These are phyloP conservation scores for Pythium phragmitis DNA, from an alignment of 352 stramenopile species.

Conservation along the genomic window DNA sequence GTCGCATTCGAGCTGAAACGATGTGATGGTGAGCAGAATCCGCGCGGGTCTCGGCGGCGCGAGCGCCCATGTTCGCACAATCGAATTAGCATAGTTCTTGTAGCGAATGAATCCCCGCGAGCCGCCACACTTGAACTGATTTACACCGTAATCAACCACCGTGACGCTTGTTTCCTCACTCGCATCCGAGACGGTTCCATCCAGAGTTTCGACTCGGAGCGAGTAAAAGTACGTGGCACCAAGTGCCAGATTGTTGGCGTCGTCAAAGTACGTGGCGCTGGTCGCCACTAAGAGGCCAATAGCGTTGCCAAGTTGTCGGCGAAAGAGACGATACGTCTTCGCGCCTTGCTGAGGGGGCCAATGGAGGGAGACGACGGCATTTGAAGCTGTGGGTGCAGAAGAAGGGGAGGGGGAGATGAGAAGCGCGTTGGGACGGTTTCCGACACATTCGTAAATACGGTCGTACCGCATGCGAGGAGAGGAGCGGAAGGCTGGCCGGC, in stretches of 20 bases:
- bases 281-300: conserved; percentile 27
- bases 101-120: conserved; percentile 21
- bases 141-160: conserved; percentile 5
- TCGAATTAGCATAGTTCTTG: conserved; percentile 38
- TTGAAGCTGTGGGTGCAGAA: conserved; percentile 5
- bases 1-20: conserved; percentile 62
- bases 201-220: conserved; percentile 24
- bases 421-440: not conserved
- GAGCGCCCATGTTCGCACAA: conserved; percentile 44
- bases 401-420: not conserved
- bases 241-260: conserved; percentile 25
- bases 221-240: conserved; percentile 46
- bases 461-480: conserved; percentile 50
- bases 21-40: conserved; percentile 41
- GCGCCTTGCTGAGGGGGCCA: conserved; percentile 2
- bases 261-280: conserved; percentile 37
- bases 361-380: conserved; percentile 1
- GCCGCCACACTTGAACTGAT: conserved; percentile 22
- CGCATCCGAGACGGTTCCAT: conserved; percentile 22
- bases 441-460: not conserved
- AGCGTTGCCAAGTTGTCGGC: conserved; percentile 16
- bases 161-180: conserved; percentile 39
- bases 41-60: conserved; percentile 21
- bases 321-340: conserved; percentile 40
- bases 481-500: conserved; percentile 43